Conservation (phyloP, 768 basidiomycete species). For the Daedaleopsis sinensis region DNA sequence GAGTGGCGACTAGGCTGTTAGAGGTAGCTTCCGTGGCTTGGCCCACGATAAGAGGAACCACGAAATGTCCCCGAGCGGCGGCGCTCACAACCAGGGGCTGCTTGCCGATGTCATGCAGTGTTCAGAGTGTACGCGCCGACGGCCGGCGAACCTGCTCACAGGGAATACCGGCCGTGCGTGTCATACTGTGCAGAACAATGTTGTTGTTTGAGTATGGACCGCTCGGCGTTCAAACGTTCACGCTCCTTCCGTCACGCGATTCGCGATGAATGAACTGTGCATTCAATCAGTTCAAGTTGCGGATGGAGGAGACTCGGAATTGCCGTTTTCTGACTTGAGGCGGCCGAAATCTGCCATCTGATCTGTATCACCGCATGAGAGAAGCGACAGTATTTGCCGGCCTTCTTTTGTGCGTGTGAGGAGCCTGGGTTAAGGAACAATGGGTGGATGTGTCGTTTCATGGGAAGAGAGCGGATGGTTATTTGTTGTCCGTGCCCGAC, state of each 20-base stretch:
- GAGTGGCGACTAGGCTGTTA: slow-evolving; percentile 12
- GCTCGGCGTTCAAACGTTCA: too few species aligned
- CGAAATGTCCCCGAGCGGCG: background rate
- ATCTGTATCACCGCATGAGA: background rate
- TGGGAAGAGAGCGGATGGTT: slow-evolving; percentile 12
- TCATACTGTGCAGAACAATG: too few species aligned
- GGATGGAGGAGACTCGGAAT: too few species aligned
- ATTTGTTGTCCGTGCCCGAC: background rate
- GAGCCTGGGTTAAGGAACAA: slow-evolving; percentile 14
- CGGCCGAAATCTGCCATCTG: background rate
- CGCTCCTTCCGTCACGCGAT: too few species aligned
- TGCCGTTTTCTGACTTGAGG: background rate
- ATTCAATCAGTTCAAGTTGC: too few species aligned
- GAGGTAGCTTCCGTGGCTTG: slow-evolving; percentile 5
- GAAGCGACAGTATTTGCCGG: slow-evolving; percentile 3
- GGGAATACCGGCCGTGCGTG: too few species aligned
- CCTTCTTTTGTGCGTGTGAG: slow-evolving; percentile 8
- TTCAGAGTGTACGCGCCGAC: too few species aligned
- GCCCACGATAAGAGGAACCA: background rate
- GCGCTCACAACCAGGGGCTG: background rate
- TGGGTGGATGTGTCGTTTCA: slow-evolving; percentile 6
- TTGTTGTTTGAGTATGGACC: too few species aligned
- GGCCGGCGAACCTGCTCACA: too few species aligned
- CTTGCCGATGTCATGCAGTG: background rate
- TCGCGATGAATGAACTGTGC: too few species aligned